These are phyloP conservation scores for Botrytis tulipae DNA, from an alignment of 2,329 filamentous ascomycete genomes.

Conservation along the genomic window DNA sequence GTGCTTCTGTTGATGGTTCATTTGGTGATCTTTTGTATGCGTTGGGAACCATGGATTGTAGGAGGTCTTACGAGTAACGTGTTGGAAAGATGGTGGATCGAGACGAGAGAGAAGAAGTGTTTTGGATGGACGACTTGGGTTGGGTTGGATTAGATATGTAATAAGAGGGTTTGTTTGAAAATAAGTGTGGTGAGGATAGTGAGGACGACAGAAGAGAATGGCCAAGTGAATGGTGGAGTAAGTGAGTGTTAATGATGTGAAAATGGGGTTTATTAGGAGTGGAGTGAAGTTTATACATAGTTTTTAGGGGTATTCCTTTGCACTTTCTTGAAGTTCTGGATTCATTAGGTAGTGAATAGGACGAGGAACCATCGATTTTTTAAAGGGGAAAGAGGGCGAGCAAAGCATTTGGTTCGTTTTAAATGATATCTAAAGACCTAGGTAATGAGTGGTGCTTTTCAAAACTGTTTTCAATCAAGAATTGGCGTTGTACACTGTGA, in stretches of 20 bases:
- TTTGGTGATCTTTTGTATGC: no score
- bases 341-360: not conserved
- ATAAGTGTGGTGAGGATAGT: not conserved
- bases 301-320: not conserved
- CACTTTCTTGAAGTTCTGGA: not conserved
- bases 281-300: not conserved
- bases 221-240: not conserved
- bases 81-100: no score
- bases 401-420: no score
- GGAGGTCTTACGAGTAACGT: not conserved
- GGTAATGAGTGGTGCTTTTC: no score
- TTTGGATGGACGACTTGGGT: not conserved
- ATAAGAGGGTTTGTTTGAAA: not conserved
- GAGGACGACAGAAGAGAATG: not conserved
- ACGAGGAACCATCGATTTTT: not conserved
- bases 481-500: no score
- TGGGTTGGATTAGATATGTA: not conserved
- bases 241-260: no score
- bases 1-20: not conserved
- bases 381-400: not conserved
- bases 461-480: no score
- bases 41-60: no score
- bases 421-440: no score
- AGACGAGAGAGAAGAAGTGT: not conserved
- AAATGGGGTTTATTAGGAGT: not conserved